These are phyloP conservation scores for Metschnikowia matae DNA, from an alignment of 805 yeast genomes.

Conservation along the genomic window DNA sequence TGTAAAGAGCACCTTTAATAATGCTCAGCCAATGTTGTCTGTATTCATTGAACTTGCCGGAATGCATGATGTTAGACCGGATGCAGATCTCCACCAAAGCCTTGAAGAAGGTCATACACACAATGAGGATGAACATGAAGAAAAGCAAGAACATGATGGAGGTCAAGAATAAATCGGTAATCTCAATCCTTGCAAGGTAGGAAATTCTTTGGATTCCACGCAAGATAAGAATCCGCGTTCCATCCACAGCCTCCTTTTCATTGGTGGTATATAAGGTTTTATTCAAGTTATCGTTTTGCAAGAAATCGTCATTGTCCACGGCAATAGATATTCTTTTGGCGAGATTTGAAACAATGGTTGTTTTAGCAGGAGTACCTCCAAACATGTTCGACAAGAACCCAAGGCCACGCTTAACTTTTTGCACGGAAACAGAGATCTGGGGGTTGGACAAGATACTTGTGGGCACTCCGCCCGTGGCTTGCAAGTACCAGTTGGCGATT, in stretches of 20 bases:
- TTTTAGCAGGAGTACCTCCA: slow-evolving; percentile 2
- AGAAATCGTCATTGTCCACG: slow-evolving; percentile 45
- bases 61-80: slow-evolving; percentile 53
- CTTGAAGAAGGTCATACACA: slow-evolving; percentile 58
- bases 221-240: slow-evolving; percentile 70
- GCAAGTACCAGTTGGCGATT: slow-evolving; percentile 90
- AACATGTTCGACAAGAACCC: slow-evolving; percentile 10
- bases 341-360: slow-evolving; percentile 5
- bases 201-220: slow-evolving; percentile 94
- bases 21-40: slow-evolving; percentile 80
- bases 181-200: slow-evolving; percentile 76
- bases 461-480: slow-evolving; percentile 87
- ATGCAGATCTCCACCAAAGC: slow-evolving; percentile 62
- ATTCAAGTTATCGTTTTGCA: slow-evolving; percentile 39
- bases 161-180: slow-evolving; percentile 82
- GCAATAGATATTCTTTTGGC: slow-evolving; percentile 30
- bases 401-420: slow-evolving; percentile 33
- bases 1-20: slow-evolving; percentile 83
- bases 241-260: slow-evolving; percentile 57
- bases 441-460: slow-evolving; percentile 68
- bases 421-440: slow-evolving; percentile 81
- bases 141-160: slow-evolving; percentile 80
- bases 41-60: slow-evolving; percentile 67
- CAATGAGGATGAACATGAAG: slow-evolving; percentile 59
- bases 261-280: slow-evolving; percentile 58